These are phyloP conservation scores for Pholiota microspora DNA, from an alignment of 768 basidiomycete genomes.

Conservation along the genomic window DNA sequence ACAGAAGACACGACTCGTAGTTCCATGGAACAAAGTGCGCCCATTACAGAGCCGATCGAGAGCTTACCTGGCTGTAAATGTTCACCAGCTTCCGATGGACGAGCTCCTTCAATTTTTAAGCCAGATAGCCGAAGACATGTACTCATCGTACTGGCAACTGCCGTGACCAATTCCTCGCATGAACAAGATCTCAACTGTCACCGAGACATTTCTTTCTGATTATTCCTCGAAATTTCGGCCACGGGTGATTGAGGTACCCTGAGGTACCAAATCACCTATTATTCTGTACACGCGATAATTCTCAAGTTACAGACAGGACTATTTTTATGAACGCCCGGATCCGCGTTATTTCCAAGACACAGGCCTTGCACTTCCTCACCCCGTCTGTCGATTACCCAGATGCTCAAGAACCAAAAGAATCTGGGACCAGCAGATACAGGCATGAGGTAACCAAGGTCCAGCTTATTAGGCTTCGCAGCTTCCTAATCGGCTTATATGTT, in stretches of 20 bases:
- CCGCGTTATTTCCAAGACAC: neutral
- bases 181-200: neutral
- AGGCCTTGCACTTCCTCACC: neutral
- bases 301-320: neutral
- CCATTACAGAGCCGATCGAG: neutral
- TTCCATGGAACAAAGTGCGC: neutral
- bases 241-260: neutral
- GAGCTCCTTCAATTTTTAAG: neutral
- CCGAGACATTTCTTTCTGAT: too few species aligned
- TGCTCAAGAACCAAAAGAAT: neutral
- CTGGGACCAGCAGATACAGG: neutral
- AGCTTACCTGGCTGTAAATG: neutral
- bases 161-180: neutral
- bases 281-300: too few species aligned
- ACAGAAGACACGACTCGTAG: neutral
- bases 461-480: neutral
- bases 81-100: neutral
- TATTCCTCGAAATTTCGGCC: neutral
- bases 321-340: neutral
- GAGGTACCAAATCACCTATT: neutral
- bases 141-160: neutral
- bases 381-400: neutral
- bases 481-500: neutral
- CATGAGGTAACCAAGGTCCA: neutral
- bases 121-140: neutral